phyloP scores from a whole-genome alignment of 2,329 filamentous ascomycete genomes.

The Colletotrichum godetiae region DNA sequence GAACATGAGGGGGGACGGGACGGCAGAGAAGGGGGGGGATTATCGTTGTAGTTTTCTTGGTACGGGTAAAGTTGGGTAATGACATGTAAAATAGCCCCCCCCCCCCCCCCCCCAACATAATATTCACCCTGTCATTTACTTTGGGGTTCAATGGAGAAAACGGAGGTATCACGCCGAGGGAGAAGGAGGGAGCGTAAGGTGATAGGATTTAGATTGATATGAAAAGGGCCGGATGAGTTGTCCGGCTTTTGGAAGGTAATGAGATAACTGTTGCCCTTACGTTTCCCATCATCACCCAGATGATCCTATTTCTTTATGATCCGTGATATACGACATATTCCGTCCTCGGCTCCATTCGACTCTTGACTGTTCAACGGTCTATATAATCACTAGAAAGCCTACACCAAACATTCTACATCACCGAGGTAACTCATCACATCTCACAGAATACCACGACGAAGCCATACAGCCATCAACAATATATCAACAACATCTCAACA shows the following conservation, averaged over 20 bases:
- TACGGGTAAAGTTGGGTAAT: background rate
- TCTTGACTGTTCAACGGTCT: background rate
- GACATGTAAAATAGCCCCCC: background rate
- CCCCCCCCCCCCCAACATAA: too few relatives aligned
- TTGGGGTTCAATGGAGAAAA: too few relatives aligned
- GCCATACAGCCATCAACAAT: background rate
- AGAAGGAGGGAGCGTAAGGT: too few relatives aligned
- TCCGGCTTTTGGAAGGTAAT: too few relatives aligned
- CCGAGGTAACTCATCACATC: background rate
- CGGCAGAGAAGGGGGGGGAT: background rate
- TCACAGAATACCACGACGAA: background rate
- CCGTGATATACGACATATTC: background rate
- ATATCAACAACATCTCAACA: background rate
- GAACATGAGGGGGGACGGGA: background rate
- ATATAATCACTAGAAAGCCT: background rate
- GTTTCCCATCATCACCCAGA: background rate
- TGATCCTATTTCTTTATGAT: background rate
- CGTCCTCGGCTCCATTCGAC: background rate
- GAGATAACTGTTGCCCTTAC: too few relatives aligned
- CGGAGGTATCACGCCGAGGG: too few relatives aligned
- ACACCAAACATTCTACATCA: background rate
- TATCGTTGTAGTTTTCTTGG: background rate
- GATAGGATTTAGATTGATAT: too few relatives aligned
- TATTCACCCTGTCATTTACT: too few relatives aligned
- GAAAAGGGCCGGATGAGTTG: background rate